Percentiles rank a stretch among this genome's conserved stretches.
These are phyloP conservation scores for Ilyonectria mors-panacis DNA, from an alignment of 2,329 filamentous ascomycete genomes.

Conservation along the genomic window DNA sequence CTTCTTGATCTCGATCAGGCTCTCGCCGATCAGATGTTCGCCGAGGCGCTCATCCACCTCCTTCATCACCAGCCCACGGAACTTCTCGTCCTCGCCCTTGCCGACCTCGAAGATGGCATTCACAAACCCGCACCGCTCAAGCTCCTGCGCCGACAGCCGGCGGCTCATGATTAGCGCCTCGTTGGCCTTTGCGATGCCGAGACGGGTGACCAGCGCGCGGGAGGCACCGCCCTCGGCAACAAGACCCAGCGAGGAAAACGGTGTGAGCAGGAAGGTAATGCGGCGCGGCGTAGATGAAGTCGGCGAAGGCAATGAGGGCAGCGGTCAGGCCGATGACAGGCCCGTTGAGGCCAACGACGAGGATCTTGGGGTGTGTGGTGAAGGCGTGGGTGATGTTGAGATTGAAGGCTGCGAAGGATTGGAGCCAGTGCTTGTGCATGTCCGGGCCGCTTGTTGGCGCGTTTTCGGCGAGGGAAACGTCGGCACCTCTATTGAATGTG, in stretches of 20 bases:
- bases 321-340: constrained; percentile 91
- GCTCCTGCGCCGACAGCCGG: constrained; percentile 79
- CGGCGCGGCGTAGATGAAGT: constrained; percentile 92
- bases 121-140: constrained; percentile 84
- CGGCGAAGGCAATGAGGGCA: constrained; percentile 84
- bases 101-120: constrained; percentile 82
- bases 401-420: constrained; percentile 85
- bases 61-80: constrained; percentile 78
- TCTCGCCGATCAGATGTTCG: constrained; percentile 83
- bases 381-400: constrained; percentile 91
- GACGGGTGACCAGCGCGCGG: constrained; percentile 81
- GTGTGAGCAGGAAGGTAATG: constrained; percentile 87
- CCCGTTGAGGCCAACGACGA: constrained; percentile 92
- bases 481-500: constrained; percentile 76
- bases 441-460: constrained; percentile 57
- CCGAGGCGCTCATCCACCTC: constrained; percentile 89
- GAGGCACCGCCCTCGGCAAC: constrained; percentile 91
- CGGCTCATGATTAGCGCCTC: constrained; percentile 95
- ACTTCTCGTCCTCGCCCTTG: constrained; percentile 76
- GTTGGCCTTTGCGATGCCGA: constrained; percentile 87
- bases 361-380: constrained; percentile 94
- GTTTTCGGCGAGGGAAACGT: constrained; percentile 73
- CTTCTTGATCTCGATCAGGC: constrained; percentile 86
- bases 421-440: constrained; percentile 71
- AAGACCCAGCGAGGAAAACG: constrained; percentile 90